These are phyloP conservation scores for Metschnikowia vanudenii DNA, from an alignment of 805 yeast genomes.

Conservation along the genomic window DNA sequence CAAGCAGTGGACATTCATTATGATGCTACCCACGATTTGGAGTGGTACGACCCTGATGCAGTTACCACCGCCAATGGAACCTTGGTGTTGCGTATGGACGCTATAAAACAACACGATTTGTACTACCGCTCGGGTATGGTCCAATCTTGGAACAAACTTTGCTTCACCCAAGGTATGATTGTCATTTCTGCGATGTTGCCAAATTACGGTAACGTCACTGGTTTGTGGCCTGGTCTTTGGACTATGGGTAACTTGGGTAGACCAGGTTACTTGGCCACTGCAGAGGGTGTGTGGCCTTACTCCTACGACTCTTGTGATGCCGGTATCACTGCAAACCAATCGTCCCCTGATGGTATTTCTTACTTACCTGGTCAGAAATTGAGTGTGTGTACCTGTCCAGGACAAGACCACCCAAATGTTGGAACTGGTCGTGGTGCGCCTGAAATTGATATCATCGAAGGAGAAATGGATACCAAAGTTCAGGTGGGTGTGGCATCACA, in stretches of 20 bases:
- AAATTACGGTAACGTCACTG: constrained; percentile 30
- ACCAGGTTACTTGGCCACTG: constrained; percentile 35
- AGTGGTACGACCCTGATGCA: constrained; percentile 47
- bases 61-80: constrained; percentile 41
- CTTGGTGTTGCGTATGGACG: constrained; percentile 36
- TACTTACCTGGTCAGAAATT: constrained; percentile 38
- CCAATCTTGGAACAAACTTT: constrained; percentile 40
- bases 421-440: constrained; percentile 43
- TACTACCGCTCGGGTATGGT: constrained; percentile 42
- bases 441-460: constrained; percentile 28
- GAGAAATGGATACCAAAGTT: constrained; percentile 18
- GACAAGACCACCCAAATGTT: constrained; percentile 37
- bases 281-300: constrained; percentile 43
- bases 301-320: constrained; percentile 38
- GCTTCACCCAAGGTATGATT: constrained; percentile 34
- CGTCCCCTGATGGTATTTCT: constrained; percentile 40
- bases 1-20: constrained; percentile 41
- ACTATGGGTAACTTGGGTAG: constrained; percentile 38
- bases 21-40: constrained; percentile 44
- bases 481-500: constrained; percentile 31
- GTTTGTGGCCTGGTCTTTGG: constrained; percentile 43
- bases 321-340: constrained; percentile 39
- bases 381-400: constrained; percentile 33
- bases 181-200: constrained; percentile 33
- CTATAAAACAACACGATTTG: constrained; percentile 35